Percentiles rank a stretch among this genome's conserved stretches.
Conservation (phyloP, 2,329 filamentous ascomycete genomes). For the Sclerotinia glacialis region DNA sequence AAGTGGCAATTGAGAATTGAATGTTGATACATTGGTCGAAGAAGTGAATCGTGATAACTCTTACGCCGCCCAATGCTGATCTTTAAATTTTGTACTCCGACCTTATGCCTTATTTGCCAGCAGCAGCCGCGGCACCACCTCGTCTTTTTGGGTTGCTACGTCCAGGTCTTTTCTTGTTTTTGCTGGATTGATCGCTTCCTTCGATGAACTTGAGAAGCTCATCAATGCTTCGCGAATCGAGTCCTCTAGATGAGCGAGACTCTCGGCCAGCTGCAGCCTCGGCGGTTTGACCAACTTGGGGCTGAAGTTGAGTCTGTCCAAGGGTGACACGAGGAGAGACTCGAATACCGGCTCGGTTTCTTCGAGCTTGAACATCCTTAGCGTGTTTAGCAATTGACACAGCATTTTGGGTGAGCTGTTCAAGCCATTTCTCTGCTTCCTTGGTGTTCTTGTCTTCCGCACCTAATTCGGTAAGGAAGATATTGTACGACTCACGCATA, state of each 20-base stretch:
- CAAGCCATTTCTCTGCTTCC: conserved; percentile 94
- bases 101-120: conserved; percentile 18
- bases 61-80: conserved; percentile 23
- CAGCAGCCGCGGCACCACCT: conserved; percentile 37
- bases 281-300: conserved; percentile 59
- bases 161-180: conserved; percentile 53
- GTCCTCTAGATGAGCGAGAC: conserved; percentile 37
- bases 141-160: conserved; percentile 57
- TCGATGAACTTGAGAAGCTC: conserved; percentile 95
- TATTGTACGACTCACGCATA: conserved; percentile 96
- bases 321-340: conserved; percentile 61
- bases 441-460: conserved; percentile 95
- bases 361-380: conserved; percentile 76
- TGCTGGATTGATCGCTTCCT: conserved; percentile 58
- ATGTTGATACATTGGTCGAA: conserved; percentile 19
- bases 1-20: conserved; percentile 6
- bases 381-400: conserved; percentile 92
- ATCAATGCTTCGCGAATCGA: conserved; percentile 84
- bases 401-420: conserved; percentile 92
- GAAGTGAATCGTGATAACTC: conserved; percentile 11
- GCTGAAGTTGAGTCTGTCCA: conserved; percentile 57
- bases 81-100: conserved; percentile 12
- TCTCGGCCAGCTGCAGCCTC: conserved; percentile 44
- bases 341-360: conserved; percentile 67
- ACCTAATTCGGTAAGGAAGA: conserved; percentile 85